A percentile compares a stretch with the other conserved stretches of the same genome.
phyloP scores from a whole-genome alignment of 192 early-diverging fungal genomes.

The Coemansia sp. region DNA sequence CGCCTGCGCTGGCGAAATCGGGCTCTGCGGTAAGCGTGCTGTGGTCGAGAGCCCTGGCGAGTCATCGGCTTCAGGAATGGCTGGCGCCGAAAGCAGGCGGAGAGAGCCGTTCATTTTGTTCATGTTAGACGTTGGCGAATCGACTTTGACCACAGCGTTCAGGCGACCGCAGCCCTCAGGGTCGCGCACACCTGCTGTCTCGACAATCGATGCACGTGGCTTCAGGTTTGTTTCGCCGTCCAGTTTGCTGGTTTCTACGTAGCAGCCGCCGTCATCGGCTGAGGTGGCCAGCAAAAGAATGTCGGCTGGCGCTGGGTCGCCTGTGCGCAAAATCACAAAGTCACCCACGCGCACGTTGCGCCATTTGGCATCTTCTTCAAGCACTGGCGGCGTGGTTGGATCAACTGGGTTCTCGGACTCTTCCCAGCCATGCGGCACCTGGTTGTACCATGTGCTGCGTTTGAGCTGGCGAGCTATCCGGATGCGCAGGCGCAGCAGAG shows the following conservation, averaged over 20 bases:
- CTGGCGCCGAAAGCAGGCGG: slow-evolving; percentile 33
- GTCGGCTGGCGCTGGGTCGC: slow-evolving; percentile 84
- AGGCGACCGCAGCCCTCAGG: slow-evolving; percentile 74
- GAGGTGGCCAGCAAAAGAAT: slow-evolving; percentile 78
- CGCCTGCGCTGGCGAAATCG: slow-evolving; percentile 14
- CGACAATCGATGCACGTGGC: slow-evolving; percentile 65
- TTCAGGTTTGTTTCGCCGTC: slow-evolving; percentile 99
- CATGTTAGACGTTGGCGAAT: slow-evolving; percentile 76
- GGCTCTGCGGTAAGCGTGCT: slow-evolving; percentile 18
- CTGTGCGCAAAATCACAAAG: slow-evolving; percentile 78
- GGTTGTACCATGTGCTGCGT: slow-evolving; percentile 45
- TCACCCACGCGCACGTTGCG: slow-evolving; percentile 80
- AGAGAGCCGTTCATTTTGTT: slow-evolving; percentile 74
- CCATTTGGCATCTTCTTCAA: slow-evolving; percentile 60
- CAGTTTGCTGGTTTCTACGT: slow-evolving; percentile 92
- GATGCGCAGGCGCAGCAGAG: slow-evolving; percentile 26
- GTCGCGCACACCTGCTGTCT: slow-evolving; percentile 65
- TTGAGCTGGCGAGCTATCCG: slow-evolving; percentile 37
- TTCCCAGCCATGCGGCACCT: slow-evolving; percentile 46
- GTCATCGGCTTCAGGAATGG: slow-evolving; percentile 17
- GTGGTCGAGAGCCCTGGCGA: slow-evolving; percentile 8
- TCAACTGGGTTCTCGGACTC: slow-evolving; percentile 38
- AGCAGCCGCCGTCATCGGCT: slow-evolving; percentile 74
- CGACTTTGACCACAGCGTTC: slow-evolving; percentile 68
- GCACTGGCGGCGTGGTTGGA: slow-evolving; percentile 28